Evolutionary conservation across 23 red algal species (phyloP).

Genomic region (Gracilaria domingensis): DNA sequence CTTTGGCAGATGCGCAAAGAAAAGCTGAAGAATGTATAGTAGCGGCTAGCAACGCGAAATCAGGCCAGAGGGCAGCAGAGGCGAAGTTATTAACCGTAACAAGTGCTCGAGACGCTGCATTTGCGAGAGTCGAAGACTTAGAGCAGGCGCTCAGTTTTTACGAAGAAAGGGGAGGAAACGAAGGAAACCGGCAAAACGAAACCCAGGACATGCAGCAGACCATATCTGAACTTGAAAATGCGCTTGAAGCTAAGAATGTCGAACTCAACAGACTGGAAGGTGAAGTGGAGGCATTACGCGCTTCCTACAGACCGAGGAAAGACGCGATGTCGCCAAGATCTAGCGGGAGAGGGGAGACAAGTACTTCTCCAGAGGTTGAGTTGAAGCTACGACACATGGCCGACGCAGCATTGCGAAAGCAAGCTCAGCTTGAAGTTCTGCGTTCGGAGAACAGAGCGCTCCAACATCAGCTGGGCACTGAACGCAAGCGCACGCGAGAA

Average conservation of each 20-base stretch:
- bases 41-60: conserved; percentile 53
- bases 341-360: conserved; percentile 9
- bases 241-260: conserved; percentile 78
- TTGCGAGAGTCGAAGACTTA: conserved; percentile 69
- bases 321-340: conserved; percentile 44
- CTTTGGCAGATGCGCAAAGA: conserved; percentile 63
- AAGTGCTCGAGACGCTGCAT: conserved; percentile 60
- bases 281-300: conserved; percentile 64
- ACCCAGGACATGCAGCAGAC: conserved; percentile 56
- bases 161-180: conserved; percentile 41
- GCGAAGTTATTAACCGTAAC: conserved; percentile 47
- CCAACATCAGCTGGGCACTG: conserved; percentile 75
- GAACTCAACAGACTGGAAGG: conserved; percentile 75
- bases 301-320: conserved; percentile 33
- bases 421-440: conserved; percentile 76
- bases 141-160: conserved; percentile 38
- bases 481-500: conserved; percentile 77
- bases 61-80: conserved; percentile 56
- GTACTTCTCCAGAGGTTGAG: conserved; percentile 50
- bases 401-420: conserved; percentile 83
- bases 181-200: conserved; percentile 53
- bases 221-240: conserved; percentile 76
- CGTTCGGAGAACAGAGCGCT: conserved; percentile 84
- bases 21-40: conserved; percentile 60
- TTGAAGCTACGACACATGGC: conserved; percentile 80